phyloP scores from a whole-genome alignment of 2,329 filamentous ascomycete species.

The Fusarium sp. region DNA sequence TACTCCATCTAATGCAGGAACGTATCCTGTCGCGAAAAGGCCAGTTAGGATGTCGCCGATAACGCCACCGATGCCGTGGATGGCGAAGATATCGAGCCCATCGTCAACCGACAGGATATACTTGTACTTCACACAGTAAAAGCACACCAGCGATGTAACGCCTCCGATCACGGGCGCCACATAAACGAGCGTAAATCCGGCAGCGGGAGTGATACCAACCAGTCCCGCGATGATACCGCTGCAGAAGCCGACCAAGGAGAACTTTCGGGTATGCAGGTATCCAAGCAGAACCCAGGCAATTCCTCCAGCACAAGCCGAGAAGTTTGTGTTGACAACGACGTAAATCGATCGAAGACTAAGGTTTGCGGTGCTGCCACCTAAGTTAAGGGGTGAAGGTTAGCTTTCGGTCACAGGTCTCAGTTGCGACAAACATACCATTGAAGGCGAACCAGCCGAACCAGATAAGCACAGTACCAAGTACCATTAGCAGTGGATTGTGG shows the following conservation, averaged over 20 bases:
- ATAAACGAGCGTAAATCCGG: conserved; percentile 66
- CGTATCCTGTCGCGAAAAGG: conserved; percentile 64
- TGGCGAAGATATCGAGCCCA: conserved; percentile 69
- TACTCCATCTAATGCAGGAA: conserved; percentile 65
- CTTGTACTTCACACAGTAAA: conserved; percentile 62
- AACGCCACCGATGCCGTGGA: conserved; percentile 70
- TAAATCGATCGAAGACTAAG: conserved; percentile 65
- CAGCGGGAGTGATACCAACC: conserved; percentile 70
- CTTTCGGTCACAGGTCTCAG: not conserved
- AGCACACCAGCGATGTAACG: conserved; percentile 61
- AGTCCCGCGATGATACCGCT: conserved; percentile 68
- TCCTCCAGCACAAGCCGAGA: conserved; percentile 66
- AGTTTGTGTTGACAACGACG: conserved; percentile 70
- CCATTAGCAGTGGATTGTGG: conserved; percentile 73
- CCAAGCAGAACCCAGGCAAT: conserved; percentile 67
- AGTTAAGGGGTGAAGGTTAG: not conserved
- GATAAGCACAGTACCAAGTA: conserved; percentile 73
- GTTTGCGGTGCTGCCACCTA: conserved; percentile 60
- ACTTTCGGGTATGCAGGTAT: conserved; percentile 57
- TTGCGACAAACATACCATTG: conserved; percentile 53
- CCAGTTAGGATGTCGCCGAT: conserved; percentile 69
- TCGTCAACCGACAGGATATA: conserved; percentile 67
- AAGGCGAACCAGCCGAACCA: conserved; percentile 73
- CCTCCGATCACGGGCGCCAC: conserved; percentile 64
- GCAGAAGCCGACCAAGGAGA: conserved; percentile 50